Percentiles rank a stretch among this genome's conserved stretches.
phyloP scores from a whole-genome alignment of 768 basidiomycete species.

The Mycena latifolia region DNA sequence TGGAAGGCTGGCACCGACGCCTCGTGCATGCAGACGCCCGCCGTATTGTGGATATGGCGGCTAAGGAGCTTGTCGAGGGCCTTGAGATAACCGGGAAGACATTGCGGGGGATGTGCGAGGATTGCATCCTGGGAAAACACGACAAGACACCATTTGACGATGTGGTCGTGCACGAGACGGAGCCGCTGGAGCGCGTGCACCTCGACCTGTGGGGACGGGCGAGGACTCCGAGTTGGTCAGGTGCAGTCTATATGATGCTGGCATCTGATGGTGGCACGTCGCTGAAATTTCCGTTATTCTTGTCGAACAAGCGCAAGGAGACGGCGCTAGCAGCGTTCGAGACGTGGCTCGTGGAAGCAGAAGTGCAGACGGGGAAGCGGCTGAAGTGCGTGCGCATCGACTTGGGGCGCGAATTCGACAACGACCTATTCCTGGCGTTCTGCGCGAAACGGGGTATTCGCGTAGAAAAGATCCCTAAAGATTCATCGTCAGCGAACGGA shows the following conservation, averaged over 20 bases:
- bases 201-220: constrained; percentile 43
- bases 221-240: constrained; percentile 28
- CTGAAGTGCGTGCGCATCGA: constrained; percentile 37
- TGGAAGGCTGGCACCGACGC: constrained; percentile 43
- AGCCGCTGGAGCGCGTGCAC: constrained; percentile 35
- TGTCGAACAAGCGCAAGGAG: constrained; percentile 39
- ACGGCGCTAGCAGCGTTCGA: constrained; percentile 34
- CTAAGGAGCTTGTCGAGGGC: constrained; percentile 36
- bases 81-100: constrained; percentile 26
- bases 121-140: constrained; percentile 46
- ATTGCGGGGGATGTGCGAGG: constrained; percentile 35
- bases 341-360: constrained; percentile 22
- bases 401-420: constrained; percentile 44
- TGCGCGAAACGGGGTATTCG: constrained; percentile 37
- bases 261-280: constrained; percentile 38
- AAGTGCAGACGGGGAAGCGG: constrained; percentile 19
- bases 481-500: constrained; percentile 42
- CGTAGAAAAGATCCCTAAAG: constrained; percentile 16
- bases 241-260: constrained; percentile 40
- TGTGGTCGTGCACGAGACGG: constrained; percentile 23
- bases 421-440: constrained; percentile 35
- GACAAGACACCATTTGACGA: constrained; percentile 38
- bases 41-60: constrained; percentile 27
- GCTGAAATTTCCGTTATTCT: constrained; percentile 29
- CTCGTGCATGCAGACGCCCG: constrained; percentile 37